Evolutionary conservation across 257 asterid genomes (phyloP), one percentile per base, ranked within the genome.

Genomic region (Anisodus tanguticus): DNA sequence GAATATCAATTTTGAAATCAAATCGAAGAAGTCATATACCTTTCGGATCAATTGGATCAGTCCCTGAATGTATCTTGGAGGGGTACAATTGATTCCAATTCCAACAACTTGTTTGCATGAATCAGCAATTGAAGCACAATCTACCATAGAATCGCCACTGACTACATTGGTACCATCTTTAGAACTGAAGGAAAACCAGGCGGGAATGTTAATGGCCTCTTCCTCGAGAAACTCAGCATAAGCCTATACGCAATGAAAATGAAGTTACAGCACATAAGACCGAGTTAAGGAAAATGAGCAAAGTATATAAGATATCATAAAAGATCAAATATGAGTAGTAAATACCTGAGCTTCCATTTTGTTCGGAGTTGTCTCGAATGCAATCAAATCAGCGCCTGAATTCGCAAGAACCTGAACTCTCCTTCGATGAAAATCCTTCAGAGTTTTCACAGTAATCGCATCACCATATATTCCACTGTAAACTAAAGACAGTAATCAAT

Each of bases 351-450:
- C 97, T 90, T 95, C 98, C 9, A 93, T 60, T 58, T 89, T 94
- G 83, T 94, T 95, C 0, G 98, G 98, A 85, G 92, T 95, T 6
- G 98, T 95, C 92, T 95, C 98, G 39, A 95, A 95, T 15, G 98
- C 98, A 31, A 94, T 92, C 84, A 95, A 74, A 51, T 95, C 97
- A 13, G 98, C 94, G 9, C 95, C 97, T 0, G 97, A 89, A 5
- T 88, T 88, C n/a, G 97, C 97, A 85, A 95, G 87, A 85, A 95
- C 93, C 82, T 92, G 93, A 79, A 95, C 92, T 88, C 97, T 92
- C 82, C 93, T 88, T 39, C 98, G 92, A 86, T 95, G 98, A 88
- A 95, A 95, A 85, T 95, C 94, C 86, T 94, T 94, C 57, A 95
- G 86, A 17, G 90, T 83, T n/a, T 90, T 87, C 55, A 93, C 59